phyloP scores from a whole-genome alignment of 768 basidiomycete genomes.

The Lepiota venenata region DNA sequence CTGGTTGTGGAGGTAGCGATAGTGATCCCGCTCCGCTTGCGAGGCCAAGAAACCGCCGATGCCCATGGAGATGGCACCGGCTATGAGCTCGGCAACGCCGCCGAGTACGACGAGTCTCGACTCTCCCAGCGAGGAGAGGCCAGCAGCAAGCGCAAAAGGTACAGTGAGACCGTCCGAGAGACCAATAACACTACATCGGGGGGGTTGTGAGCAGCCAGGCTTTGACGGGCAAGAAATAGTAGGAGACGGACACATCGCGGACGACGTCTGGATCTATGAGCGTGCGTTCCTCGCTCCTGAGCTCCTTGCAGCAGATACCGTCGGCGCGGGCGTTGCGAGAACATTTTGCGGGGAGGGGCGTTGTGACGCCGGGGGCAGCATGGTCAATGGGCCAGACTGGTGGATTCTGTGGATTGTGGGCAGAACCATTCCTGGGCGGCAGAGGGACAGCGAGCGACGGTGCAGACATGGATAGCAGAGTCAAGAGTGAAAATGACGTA shows the following conservation, averaged over 20 bases:
- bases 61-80: constrained; percentile 97
- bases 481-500: constrained; percentile 6
- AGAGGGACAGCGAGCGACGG: constrained; percentile 34
- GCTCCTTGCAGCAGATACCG: constrained; percentile 86
- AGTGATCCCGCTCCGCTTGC: constrained; percentile 95
- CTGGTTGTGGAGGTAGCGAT: constrained; percentile 71
- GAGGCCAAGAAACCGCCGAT: constrained; percentile 97
- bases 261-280: constrained; percentile 86
- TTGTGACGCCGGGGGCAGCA: constrained; percentile 31
- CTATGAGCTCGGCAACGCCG: constrained; percentile 93
- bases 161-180: constrained; percentile 89
- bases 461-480: constrained; percentile 23
- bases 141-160: constrained; percentile 88
- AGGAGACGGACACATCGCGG: constrained; percentile 69
- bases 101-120: constrained; percentile 92
- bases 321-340: constrained; percentile 46
- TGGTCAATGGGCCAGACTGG: constrained; percentile 66
- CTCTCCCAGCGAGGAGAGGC: constrained; percentile 84
- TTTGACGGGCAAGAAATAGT: background rate
- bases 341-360: constrained; percentile 58
- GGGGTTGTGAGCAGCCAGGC: background rate
- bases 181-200: constrained; percentile 68
- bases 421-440: constrained; percentile 23
- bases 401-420: constrained; percentile 31
- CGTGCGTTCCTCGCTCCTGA: constrained; percentile 78